Percentiles rank a stretch among this genome's conserved stretches.
phyloP scores from a whole-genome alignment of 2,329 filamentous ascomycete species.

The Trichophyton mentagrophytes region DNA sequence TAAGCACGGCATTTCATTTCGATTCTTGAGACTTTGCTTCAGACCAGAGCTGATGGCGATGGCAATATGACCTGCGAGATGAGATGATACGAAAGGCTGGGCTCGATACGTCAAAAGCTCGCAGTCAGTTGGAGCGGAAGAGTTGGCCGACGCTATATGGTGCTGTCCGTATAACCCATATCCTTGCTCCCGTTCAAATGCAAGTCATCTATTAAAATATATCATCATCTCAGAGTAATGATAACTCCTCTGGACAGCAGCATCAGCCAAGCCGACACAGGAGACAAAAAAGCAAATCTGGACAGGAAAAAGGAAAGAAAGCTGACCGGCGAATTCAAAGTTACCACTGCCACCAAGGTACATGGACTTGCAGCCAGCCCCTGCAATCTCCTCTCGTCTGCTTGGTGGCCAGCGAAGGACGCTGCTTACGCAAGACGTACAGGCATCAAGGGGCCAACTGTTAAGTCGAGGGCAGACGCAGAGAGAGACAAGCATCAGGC shows the following conservation, averaged over 20 bases:
- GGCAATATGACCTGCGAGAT: not conserved
- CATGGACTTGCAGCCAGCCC: not conserved
- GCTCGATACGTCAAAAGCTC: not conserved
- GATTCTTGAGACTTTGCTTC: not conserved
- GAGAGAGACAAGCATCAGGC: not conserved
- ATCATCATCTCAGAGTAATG: not conserved
- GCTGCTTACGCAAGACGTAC: not conserved
- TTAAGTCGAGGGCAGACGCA: not conserved
- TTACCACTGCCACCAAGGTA: constrained; percentile 3
- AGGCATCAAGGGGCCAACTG: not conserved
- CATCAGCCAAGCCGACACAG: not conserved
- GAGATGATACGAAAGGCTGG: not conserved
- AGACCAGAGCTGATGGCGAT: not conserved
- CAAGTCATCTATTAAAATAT: not conserved
- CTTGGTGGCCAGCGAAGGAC: not conserved
- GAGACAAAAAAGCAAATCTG: not conserved
- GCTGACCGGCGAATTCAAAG: not conserved
- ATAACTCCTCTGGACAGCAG: not conserved
- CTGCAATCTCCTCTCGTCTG: not conserved
- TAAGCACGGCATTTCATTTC: not conserved
- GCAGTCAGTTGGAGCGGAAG: not conserved
- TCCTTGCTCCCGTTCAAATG: not conserved
- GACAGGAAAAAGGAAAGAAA: not conserved
- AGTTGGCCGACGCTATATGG: constrained; percentile 1
- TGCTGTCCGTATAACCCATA: not conserved